Conservation (phyloP, 2,329 filamentous ascomycete genomes). For the Penicillium sp. region DNA sequence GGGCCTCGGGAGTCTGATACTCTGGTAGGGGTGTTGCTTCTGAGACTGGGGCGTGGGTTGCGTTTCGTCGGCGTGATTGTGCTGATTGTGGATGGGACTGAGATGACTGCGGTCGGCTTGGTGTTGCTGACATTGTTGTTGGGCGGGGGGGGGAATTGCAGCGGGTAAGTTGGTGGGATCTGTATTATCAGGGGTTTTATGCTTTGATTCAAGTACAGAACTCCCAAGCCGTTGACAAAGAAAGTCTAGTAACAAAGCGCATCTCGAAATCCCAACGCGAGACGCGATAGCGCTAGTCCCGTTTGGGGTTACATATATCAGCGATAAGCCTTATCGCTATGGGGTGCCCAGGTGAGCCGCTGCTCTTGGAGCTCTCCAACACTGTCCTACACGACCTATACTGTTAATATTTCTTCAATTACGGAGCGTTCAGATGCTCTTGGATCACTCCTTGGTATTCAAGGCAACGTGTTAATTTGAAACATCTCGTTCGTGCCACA, state of each 20-base stretch:
- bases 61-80: slow-evolving; percentile 6
- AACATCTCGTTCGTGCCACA: background rate
- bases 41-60: background rate
- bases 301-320: slow-evolving; percentile 29
- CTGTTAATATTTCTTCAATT: background rate
- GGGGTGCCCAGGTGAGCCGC: background rate
- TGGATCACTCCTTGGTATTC: background rate
- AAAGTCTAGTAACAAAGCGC: slow-evolving; percentile 10
- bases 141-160: background rate
- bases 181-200: background rate
- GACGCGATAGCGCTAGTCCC: slow-evolving; percentile 34
- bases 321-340: slow-evolving; percentile 17
- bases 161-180: background rate
- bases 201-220: background rate
- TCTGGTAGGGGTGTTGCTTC: slow-evolving; percentile 39
- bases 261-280: slow-evolving; percentile 21
- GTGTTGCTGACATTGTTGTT: slow-evolving; percentile 14
- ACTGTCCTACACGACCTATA: background rate
- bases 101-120: slow-evolving; percentile 15
- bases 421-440: background rate
- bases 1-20: slow-evolving; percentile 54
- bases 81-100: slow-evolving; percentile 15
- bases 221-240: slow-evolving; percentile 2
- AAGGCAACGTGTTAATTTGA: background rate
- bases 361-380: background rate